Evolutionary conservation across 257 asterid genomes (phyloP).

Genomic region (Primulina tabacum): DNA sequence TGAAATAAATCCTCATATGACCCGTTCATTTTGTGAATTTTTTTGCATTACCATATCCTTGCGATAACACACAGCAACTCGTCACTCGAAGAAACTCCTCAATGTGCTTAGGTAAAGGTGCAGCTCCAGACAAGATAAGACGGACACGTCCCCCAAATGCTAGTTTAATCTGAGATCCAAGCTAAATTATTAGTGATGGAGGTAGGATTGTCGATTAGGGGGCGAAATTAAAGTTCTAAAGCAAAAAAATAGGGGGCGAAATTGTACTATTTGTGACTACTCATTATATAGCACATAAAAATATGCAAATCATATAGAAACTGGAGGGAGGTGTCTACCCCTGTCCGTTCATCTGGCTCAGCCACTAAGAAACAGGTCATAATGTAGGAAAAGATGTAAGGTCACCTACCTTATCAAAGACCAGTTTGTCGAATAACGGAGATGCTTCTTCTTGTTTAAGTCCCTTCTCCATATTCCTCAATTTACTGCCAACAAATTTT

Average conservation of each 20-base stretch:
- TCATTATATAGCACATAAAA: no score
- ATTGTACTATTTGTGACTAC: no score
- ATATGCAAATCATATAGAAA: no score
- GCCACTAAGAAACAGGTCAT: not conserved
- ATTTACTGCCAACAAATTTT: constrained; percentile 45
- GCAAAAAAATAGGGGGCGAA: no score
- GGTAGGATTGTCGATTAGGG: not conserved
- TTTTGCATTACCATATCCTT: constrained; percentile 70
- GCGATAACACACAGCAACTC: constrained; percentile 73
- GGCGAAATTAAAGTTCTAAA: no score
- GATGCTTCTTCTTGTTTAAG: constrained; percentile 80
- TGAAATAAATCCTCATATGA: not conserved
- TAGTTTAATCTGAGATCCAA: constrained; percentile 57
- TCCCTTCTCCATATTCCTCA: constrained; percentile 82
- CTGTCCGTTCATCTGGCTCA: not conserved
- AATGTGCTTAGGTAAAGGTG: constrained; percentile 78
- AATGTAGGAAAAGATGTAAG: constrained; percentile 7
- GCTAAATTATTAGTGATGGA: not conserved
- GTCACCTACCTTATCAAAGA: constrained; percentile 66
- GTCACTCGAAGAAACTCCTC: constrained; percentile 93
- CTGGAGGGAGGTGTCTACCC: not conserved
- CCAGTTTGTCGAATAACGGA: constrained; percentile 73
- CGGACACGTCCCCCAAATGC: constrained; percentile 96
- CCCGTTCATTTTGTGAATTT: not conserved
- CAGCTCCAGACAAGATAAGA: constrained; percentile 87